phyloP scores from a whole-genome alignment of 129 eudicot genomes.

The Lactuca sativa region DNA sequence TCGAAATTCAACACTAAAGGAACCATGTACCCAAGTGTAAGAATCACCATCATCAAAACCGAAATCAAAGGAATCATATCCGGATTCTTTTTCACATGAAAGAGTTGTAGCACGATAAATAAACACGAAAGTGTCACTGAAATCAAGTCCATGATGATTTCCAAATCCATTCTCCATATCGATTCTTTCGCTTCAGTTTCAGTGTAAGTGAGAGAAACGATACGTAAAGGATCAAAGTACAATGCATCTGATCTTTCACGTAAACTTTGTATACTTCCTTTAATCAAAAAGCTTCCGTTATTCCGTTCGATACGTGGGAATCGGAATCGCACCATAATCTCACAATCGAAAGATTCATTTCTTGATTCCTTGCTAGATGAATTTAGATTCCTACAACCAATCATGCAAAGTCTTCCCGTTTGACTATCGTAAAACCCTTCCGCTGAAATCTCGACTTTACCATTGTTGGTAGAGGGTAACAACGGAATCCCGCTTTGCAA shows the following conservation, averaged over 20 bases:
- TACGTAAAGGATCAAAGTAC: conserved; percentile 43
- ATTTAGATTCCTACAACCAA: conserved; percentile 57
- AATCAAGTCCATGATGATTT: conserved; percentile 66
- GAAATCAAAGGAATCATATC: conserved; percentile 47
- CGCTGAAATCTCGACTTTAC: conserved; percentile 41
- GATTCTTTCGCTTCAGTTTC: conserved; percentile 21
- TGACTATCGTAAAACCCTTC: conserved; percentile 70
- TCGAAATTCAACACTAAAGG: conserved; percentile 73
- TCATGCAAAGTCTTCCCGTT: conserved; percentile 65
- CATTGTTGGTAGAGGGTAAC: conserved; percentile 13
- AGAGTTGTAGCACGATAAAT: conserved; percentile 47
- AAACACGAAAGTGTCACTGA: conserved; percentile 62
- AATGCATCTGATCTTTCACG: conserved; percentile 44
- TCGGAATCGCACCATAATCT: conserved; percentile 49
- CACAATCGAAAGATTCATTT: conserved; percentile 51
- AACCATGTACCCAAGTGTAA: conserved; percentile 64
- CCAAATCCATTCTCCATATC: conserved; percentile 76
- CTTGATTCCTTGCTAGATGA: background rate
- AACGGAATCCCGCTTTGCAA: conserved; percentile 23
- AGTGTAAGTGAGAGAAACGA: conserved; percentile 31
- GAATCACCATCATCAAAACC: conserved; percentile 58
- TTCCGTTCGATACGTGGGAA: conserved; percentile 36
- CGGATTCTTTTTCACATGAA: conserved; percentile 48
- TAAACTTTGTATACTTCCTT: conserved; percentile 68
- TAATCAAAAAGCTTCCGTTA: conserved; percentile 10